Base-by-base conservation (phyloP, 192 early-diverging fungal species). In the Gonapodya prolifera region DNA sequence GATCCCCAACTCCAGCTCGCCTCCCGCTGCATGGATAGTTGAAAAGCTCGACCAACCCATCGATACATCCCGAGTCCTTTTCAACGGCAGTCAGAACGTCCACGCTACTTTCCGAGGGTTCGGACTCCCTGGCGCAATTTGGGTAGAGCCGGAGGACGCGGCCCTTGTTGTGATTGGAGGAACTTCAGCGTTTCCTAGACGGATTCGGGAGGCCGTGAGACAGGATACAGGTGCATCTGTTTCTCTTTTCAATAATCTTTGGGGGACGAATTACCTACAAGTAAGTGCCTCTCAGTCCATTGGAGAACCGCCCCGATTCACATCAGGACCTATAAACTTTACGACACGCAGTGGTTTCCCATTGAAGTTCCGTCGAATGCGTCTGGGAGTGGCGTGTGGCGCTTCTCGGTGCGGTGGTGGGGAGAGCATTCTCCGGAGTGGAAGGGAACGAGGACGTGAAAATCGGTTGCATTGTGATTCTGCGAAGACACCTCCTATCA, bases 251-350 rank as follows among this genome's bases (percentile, higher is more conserved):
- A 73, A 73, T 32, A 73, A 73, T 29, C 71, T 73, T 8, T 73
- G 71, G 71, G 71, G 71, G 13, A 73, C 71, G 8, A 73, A 73
- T 32, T 73, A 16, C 31, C 31, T 73, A 29, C 71, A 73, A 61
- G 45, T 61, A 23, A 61, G 45, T 61, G 45, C 8, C 23, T 61
- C 8, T 61, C 23, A 23, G 23, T 61, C 45, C 45, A 61, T 8
- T 8, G 8, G 23, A 61, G 45, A 8, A 61, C 23, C 23, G 45
- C 23, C 23, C 45, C 45, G 23, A 23, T 23, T 61, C 45, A 16
- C 23, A 61, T 23, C 45, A 16, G 45, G 45, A 61, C 8, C 45
- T n/a, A n/a, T n/a, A 61, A 61, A 61, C 45, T 16, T 61, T 61
- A 16, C 45, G 23, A 61, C 23, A n/a, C 45, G 8, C 45, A 61